These are phyloP conservation scores for Solanum chiquidenum DNA, from an alignment of 257 asterid species.

Conservation along the genomic window DNA sequence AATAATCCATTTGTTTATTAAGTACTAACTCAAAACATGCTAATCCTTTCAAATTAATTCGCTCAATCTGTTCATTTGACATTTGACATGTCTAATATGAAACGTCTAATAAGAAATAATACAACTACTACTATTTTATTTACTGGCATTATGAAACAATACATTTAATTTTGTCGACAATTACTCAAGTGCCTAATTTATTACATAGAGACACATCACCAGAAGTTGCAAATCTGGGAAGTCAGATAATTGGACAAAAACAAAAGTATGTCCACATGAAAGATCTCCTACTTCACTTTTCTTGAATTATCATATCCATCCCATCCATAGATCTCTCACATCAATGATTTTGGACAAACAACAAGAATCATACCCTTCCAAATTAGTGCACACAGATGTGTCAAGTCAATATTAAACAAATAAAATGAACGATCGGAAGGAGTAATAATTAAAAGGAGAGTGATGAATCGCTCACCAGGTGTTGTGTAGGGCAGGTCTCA, in stretches of 20 bases:
- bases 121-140: background rate
- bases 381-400: background rate
- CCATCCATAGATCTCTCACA: background rate
- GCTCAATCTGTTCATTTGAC: no score
- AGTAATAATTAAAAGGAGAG: conserved; percentile 9
- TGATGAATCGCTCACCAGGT: conserved; percentile 35
- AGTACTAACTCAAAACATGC: background rate
- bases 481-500: conserved; percentile 14
- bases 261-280: background rate
- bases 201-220: background rate
- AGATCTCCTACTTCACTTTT: background rate
- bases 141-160: background rate
- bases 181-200: background rate
- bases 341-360: background rate
- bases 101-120: background rate
- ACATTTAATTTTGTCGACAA: background rate
- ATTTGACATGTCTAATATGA: background rate
- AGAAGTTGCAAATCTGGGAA: background rate
- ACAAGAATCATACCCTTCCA: background rate
- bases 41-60: no score
- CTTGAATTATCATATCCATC: background rate
- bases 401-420: no score
- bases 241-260: background rate
- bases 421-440: background rate
- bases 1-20: no score